These are phyloP conservation scores for Globisporangium paddicum DNA, from an alignment of 352 stramenopile genomes.

Conservation along the genomic window DNA sequence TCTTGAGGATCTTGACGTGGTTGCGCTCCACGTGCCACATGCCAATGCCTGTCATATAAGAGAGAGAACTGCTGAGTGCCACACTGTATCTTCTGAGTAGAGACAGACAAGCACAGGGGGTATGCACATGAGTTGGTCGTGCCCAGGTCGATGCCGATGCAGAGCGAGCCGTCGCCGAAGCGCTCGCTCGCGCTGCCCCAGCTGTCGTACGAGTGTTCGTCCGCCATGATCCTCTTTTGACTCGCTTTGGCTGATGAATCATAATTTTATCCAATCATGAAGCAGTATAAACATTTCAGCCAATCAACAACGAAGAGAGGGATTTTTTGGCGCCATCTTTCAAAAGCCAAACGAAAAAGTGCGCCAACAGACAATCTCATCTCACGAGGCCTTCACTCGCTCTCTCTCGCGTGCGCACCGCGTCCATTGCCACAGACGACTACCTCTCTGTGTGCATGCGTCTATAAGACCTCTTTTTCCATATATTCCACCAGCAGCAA, in stretches of 20 bases:
- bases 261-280: slow-evolving; percentile 5
- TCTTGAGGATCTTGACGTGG: slow-evolving; percentile 86
- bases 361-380: background rate
- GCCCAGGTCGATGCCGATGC: slow-evolving; percentile 99
- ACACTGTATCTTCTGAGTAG: background rate
- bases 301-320: background rate
- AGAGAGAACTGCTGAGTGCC: background rate
- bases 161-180: slow-evolving; percentile 69
- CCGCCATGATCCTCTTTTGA: slow-evolving; percentile 10
- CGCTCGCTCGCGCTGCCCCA: slow-evolving; percentile 65
- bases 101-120: background rate
- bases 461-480: background rate
- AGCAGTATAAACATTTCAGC: background rate
- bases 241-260: background rate
- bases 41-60: slow-evolving; percentile 44
- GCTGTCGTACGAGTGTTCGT: slow-evolving; percentile 60
- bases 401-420: background rate
- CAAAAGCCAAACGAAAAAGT: background rate
- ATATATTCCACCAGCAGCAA: background rate
- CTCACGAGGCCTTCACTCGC: background rate
- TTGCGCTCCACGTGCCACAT: slow-evolving; percentile 79
- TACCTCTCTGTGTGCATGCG: background rate
- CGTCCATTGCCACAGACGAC: background rate
- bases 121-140: slow-evolving; percentile 98
- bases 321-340: slow-evolving; percentile 2